A percentile compares a stretch with the other conserved stretches of the same genome.
Evolutionary conservation across 164 flowering plant genomes (phyloP).

Genomic region (Aristolochia fimbriata): DNA sequence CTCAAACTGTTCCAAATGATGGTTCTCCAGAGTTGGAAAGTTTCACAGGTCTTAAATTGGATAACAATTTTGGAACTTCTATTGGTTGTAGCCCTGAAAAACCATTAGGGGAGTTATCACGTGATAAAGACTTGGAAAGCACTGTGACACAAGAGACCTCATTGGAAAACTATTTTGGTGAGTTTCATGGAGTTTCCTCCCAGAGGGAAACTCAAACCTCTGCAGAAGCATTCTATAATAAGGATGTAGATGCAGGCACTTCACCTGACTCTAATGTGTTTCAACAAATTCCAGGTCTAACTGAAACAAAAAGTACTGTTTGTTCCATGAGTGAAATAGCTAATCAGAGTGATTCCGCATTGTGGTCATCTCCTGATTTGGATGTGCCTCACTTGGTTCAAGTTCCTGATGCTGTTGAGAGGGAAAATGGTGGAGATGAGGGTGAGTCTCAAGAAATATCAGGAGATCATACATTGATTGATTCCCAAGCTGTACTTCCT

Average conservation of each 20-base stretch:
- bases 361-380: no score
- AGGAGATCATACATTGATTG: slow-evolving; percentile 19
- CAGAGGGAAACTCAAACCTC: slow-evolving; percentile 15
- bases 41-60: neutral
- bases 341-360: no score
- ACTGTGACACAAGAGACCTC: slow-evolving; percentile 16
- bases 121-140: slow-evolving; percentile 20
- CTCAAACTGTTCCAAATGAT: slow-evolving; percentile 5
- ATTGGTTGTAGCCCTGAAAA: neutral
- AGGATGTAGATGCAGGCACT: slow-evolving; percentile 46
- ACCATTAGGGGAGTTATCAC: neutral
- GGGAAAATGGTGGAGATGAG: neutral
- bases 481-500: slow-evolving; percentile 15
- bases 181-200: slow-evolving; percentile 15
- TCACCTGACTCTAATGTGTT: slow-evolving; percentile 57
- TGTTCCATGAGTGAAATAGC: neutral
- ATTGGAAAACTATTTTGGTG: slow-evolving; percentile 17
- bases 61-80: neutral
- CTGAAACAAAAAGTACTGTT: neutral
- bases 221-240: slow-evolving; percentile 22
- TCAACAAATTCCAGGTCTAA: neutral
- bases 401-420: slow-evolving; percentile 21
- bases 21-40: slow-evolving; percentile 6
- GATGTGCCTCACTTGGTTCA: slow-evolving; percentile 58
- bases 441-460: slow-evolving; percentile 16